phyloP scores from a whole-genome alignment of 1,284 basidiomycete genomes.

The Kalmanozyma brasiliensis region DNA sequence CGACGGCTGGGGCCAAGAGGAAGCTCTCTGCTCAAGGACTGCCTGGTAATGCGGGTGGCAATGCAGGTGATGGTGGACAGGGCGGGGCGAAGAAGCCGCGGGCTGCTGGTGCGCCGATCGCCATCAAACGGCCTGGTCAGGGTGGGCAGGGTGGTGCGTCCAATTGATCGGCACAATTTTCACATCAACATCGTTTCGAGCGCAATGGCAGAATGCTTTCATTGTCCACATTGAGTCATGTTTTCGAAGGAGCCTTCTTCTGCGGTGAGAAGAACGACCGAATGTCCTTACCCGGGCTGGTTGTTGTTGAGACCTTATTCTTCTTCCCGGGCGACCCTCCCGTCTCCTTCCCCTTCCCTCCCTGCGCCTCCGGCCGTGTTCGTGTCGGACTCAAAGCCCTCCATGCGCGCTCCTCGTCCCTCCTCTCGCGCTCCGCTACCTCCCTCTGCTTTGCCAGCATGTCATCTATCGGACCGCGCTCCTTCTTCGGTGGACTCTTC shows the following conservation, averaged over 20 bases:
- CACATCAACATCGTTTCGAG: no score
- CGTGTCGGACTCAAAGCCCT: slow-evolving; percentile 10
- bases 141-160: slow-evolving; percentile 5
- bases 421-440: slow-evolving; percentile 1
- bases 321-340: slow-evolving; percentile 1
- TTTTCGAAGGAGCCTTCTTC: slow-evolving; percentile 7
- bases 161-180: background rate
- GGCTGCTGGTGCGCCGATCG: slow-evolving; percentile 31
- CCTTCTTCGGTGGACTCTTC: slow-evolving; percentile 14
- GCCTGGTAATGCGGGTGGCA: slow-evolving; percentile 1
- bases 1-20: slow-evolving; percentile 35
- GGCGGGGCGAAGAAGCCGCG: slow-evolving; percentile 37
- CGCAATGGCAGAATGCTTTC: no score
- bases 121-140: slow-evolving; percentile 14
- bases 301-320: background rate
- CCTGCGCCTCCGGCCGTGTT: no score
- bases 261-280: slow-evolving; percentile 37
- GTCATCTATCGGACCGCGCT: slow-evolving; percentile 21
- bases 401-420: slow-evolving; percentile 19
- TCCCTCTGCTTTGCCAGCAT: slow-evolving; percentile 25
- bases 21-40: slow-evolving; percentile 42
- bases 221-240: background rate
- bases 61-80: slow-evolving; percentile 10
- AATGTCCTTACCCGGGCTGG: slow-evolving; percentile 19
- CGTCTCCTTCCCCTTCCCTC: background rate